A percentile compares a stretch with the other conserved stretches of the same genome.
phyloP scores from a whole-genome alignment of 2,329 filamentous ascomycete species.

The Microdochium nivale region DNA sequence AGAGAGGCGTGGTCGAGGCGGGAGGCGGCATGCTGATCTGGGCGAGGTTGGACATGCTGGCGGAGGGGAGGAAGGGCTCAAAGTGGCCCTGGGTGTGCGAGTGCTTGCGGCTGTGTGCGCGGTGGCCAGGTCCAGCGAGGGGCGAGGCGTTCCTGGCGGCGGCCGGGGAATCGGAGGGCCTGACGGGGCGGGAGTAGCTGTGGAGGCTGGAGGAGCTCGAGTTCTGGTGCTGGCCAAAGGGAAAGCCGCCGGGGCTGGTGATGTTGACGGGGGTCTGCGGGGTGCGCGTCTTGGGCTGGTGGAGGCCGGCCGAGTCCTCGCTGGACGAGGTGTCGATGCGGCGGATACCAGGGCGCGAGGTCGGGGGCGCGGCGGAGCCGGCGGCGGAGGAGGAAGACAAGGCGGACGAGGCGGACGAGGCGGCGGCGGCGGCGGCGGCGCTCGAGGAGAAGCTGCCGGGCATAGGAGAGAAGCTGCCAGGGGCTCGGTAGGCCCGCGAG shows the following conservation, averaged over 20 bases:
- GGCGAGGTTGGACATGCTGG: conserved; percentile 44
- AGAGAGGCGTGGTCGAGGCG: conserved; percentile 34
- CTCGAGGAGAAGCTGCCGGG: conserved; percentile 21
- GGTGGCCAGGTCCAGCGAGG: conserved; percentile 27
- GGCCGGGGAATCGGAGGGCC: conserved; percentile 21
- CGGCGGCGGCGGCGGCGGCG: conserved; percentile 19
- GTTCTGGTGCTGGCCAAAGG: conserved; percentile 38
- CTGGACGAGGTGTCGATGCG: conserved; percentile 36
- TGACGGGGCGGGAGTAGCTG: conserved; percentile 50
- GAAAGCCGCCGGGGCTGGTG: conserved; percentile 37
- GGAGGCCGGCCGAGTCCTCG: conserved; percentile 32
- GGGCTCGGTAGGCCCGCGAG: conserved; percentile 13
- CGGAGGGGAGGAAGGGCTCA: conserved; percentile 62
- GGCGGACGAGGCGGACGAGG: conserved; percentile 14
- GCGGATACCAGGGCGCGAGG: conserved; percentile 26
- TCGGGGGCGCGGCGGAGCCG: conserved; percentile 7
- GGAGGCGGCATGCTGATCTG: conserved; percentile 37
- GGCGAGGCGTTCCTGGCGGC: conserved; percentile 28
- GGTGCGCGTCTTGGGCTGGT: conserved; percentile 36
- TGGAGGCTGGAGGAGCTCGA: conserved; percentile 39
- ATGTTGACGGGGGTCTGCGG: conserved; percentile 24
- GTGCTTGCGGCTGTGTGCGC: conserved; percentile 41
- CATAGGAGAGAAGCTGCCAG: conserved; percentile 46
- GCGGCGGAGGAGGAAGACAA: neutral
- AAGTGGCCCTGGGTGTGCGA: conserved; percentile 71